A percentile compares a stretch with the other conserved stretches of the same genome.
Evolutionary conservation across 2,329 filamentous ascomycete genomes (phyloP).

Genomic region (Colletotrichum sp.): DNA sequence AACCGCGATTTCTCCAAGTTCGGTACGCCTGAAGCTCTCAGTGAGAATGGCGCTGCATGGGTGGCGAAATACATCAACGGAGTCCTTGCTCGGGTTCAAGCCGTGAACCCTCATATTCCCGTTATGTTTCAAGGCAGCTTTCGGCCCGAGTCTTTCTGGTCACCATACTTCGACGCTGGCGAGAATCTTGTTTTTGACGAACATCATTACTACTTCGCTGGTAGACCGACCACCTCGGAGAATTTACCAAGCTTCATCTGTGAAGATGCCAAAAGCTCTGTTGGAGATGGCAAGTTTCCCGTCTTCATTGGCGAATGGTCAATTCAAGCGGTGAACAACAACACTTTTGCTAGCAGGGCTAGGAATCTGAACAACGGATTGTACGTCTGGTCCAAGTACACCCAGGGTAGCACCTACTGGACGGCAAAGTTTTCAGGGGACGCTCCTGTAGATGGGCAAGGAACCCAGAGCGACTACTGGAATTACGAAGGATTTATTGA

Average conservation of each 20-base stretch:
- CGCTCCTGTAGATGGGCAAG: background rate
- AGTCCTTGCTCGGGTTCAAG: background rate
- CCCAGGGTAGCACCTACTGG: background rate
- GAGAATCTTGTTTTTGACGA: background rate
- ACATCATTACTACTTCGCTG: background rate
- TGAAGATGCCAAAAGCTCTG: background rate
- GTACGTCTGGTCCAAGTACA: background rate
- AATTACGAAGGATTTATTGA: background rate
- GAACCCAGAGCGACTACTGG: background rate
- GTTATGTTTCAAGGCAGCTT: background rate
- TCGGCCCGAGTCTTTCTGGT: background rate
- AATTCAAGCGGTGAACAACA: background rate
- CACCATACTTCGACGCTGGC: background rate
- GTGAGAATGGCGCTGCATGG: background rate
- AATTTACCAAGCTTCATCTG: background rate
- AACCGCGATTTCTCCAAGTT: constrained; percentile 3
- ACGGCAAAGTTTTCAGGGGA: background rate
- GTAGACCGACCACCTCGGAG: background rate
- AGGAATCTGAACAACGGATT: background rate
- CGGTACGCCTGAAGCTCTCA: background rate
- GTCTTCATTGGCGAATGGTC: background rate
- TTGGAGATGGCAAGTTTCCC: background rate
- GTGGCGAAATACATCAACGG: background rate
- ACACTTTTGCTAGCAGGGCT: background rate
- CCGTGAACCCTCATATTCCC: background rate